These are phyloP conservation scores for grape (Vitis vinifera) DNA, from an alignment of 164 flowering plant genomes.

Conservation along the genomic window ASM3070453v1 NC_081813.1:8073001-8073500, in stretches of 20 bases:
- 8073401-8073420: too few species aligned
- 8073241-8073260: slow-evolving; percentile 47
- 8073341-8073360: too few species aligned
- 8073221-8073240: slow-evolving; percentile 43
- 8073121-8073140: slow-evolving; percentile 81
- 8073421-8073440: too few species aligned
- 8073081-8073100: slow-evolving; percentile 54
- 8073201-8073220: slow-evolving; percentile 42
- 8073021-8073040: slow-evolving; percentile 84
- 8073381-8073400: too few species aligned
- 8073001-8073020: slow-evolving; percentile 78
- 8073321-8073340: too few species aligned
- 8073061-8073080: slow-evolving; percentile 70
- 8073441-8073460: too few species aligned
- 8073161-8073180: slow-evolving; percentile 56
- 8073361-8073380: too few species aligned
- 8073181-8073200: slow-evolving; percentile 58
- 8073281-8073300: too few species aligned
- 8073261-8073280: slow-evolving; percentile 76
- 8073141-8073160: slow-evolving; percentile 90
- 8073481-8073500: too few species aligned
- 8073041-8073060: slow-evolving; percentile 85
- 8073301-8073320: too few species aligned
- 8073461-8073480: too few species aligned
- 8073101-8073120: slow-evolving; percentile 66